Percentiles rank a stretch among this genome's conserved stretches.
Evolutionary conservation across 495 filamentous ascomycete genomes (phyloP).

Genomic region (Tuber melanosporum): DNA sequence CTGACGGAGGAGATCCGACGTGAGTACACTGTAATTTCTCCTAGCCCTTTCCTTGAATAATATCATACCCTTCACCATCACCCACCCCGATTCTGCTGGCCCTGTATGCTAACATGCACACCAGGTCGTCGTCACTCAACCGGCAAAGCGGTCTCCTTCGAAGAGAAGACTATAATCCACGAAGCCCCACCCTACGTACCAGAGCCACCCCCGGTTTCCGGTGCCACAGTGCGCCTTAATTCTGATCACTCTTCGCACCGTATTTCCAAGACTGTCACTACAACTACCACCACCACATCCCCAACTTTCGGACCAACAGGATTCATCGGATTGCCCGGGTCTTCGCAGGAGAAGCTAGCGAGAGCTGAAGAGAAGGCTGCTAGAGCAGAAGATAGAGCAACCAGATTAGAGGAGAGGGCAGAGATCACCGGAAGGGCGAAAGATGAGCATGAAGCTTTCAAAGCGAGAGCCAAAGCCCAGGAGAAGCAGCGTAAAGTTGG

Average conservation of each 20-base stretch:
- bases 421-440: conserved; percentile 23
- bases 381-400: conserved; percentile 35
- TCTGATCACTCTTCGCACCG: conserved; percentile 30
- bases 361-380: conserved; percentile 38
- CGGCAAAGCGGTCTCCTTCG: conserved; percentile 40
- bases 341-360: conserved; percentile 26
- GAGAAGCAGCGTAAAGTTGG: conserved; percentile 30
- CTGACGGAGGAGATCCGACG: conserved; percentile 40
- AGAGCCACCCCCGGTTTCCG: conserved; percentile 27
- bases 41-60: conserved; percentile 10
- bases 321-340: conserved; percentile 17
- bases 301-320: conserved; percentile 14
- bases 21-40: conserved; percentile 41
- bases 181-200: conserved; percentile 29
- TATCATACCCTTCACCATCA: background rate
- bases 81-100: background rate
- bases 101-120: conserved; percentile 15
- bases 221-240: conserved; percentile 19
- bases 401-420: conserved; percentile 25
- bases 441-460: conserved; percentile 33
- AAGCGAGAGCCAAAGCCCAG: conserved; percentile 31
- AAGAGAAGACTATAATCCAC: conserved; percentile 30
- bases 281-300: conserved; percentile 33
- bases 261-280: conserved; percentile 31
- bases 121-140: conserved; percentile 30